Conservation (phyloP, 352 stramenopile genomes). For the Blastocystis sp. region DNA sequence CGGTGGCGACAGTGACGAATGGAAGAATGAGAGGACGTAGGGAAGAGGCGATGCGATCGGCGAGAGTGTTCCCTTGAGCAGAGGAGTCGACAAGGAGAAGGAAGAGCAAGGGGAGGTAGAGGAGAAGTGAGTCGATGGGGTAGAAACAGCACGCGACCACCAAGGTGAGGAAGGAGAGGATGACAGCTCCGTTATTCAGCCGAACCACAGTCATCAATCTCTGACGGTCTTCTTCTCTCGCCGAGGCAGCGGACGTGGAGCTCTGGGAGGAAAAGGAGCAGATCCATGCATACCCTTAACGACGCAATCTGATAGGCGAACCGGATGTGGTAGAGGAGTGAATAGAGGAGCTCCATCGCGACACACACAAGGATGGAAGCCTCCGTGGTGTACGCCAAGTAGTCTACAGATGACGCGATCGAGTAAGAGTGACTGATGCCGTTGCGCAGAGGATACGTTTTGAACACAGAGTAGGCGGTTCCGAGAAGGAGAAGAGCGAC, state of each 20-base stretch:
- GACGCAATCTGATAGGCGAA: neutral
- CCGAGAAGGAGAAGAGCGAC: neutral
- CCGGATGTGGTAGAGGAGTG: neutral
- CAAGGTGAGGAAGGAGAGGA: neutral
- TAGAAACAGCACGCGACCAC: neutral
- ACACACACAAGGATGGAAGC: neutral
- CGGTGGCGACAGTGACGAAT: neutral
- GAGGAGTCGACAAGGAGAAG: neutral
- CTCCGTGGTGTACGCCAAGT: neutral
- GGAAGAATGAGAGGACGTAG: neutral
- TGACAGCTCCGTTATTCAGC: neutral
- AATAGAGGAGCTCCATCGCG: constrained; percentile 22
- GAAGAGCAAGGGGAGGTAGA: neutral
- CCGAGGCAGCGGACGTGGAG: neutral
- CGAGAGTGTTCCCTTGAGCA: neutral
- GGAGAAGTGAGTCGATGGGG: neutral
- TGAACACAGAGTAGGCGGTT: neutral
- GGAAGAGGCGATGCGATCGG: neutral
- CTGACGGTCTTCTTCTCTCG: neutral
- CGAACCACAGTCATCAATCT: neutral
- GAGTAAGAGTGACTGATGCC: constrained; percentile 3
- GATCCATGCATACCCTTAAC: neutral
- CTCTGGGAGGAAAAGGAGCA: neutral
- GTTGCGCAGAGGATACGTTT: constrained; percentile 26
- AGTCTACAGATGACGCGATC: neutral